phyloP scores from a whole-genome alignment of 176 grass and related monocot genomes.

The Avena atlantica region DNA sequence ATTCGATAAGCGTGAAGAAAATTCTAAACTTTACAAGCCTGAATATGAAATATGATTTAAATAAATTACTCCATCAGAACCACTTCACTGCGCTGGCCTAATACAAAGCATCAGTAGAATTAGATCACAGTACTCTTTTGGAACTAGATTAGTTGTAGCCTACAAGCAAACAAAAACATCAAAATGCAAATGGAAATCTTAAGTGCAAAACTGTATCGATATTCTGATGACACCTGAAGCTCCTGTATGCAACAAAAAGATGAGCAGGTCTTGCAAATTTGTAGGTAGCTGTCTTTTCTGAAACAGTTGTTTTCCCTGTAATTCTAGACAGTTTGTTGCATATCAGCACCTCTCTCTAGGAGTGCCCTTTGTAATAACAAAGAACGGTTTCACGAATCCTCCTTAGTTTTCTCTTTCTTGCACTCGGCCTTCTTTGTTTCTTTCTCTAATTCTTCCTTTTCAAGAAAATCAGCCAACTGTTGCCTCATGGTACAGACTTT shows the following conservation, averaged over 20 bases:
- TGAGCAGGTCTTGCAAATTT: neutral
- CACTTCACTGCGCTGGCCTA: too few species aligned
- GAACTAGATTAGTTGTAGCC: too few species aligned
- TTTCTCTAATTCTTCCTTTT: neutral
- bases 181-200: neutral
- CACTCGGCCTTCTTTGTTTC: neutral
- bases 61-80: too few species aligned
- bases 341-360: neutral
- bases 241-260: neutral
- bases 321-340: neutral
- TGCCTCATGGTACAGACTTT: neutral
- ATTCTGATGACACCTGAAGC: neutral
- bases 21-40: neutral
- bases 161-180: neutral
- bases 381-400: neutral
- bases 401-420: neutral
- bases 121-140: too few species aligned
- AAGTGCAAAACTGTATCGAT: neutral
- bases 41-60: too few species aligned
- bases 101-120: too few species aligned
- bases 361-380: neutral
- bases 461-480: neutral
- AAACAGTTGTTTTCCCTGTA: neutral
- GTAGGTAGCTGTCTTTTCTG: neutral
- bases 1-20: neutral